Base-by-base conservation (phyloP, 805 yeast genomes). In the Spathaspora gorwiae region DNA sequence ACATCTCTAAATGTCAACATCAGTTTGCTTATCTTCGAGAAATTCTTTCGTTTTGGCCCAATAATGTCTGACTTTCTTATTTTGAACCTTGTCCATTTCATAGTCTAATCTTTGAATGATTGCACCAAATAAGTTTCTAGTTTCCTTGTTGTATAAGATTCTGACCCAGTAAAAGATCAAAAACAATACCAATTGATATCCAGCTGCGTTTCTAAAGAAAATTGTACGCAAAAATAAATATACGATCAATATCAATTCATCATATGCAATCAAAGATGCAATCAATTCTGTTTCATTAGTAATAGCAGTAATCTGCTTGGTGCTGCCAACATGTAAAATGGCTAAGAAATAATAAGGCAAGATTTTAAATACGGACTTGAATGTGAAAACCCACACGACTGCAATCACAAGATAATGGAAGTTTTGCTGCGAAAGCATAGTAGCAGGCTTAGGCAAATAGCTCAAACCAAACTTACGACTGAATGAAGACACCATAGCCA, bases 371-470 rank as follows among this genome's bases (percentile, higher is more conserved):
- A 79, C 64, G 1, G 90, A 82, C 48, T 76, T 72, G 64, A 86
- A 79, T 35, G 84, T 78, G 45, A 83, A 61, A 40, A 79, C 57
- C 92, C 92, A 86, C 14, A 80, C 64, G 3, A 60, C 26, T 0
- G 82, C 77, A 45, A 85, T 62, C 3, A 78, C 49, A 44, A 81
- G 65, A 56, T 78, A 79, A 63, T 88, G 96, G 70, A 85, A 85
- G 60, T 87, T 86, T 53, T 80, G 88, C 24, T 88, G 79, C 8
- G 90, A 81, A 44, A 87, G 57, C 59, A 90, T 67, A 5, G 82
- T 79, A 45, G 76, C 75, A 57, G 80, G 73, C 5, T 82, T 73
- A 6, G 95, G 95, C 49, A 67, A 59, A 43, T 75, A 70, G 27
- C 71, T 66, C 14, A 79, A 68, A 24, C 82, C 82, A 66, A 81